A percentile compares a stretch with the other conserved stretches of the same genome.
Conservation (phyloP, 1,284 basidiomycete genomes). For the Cryptococcus depauperatus region DNA sequence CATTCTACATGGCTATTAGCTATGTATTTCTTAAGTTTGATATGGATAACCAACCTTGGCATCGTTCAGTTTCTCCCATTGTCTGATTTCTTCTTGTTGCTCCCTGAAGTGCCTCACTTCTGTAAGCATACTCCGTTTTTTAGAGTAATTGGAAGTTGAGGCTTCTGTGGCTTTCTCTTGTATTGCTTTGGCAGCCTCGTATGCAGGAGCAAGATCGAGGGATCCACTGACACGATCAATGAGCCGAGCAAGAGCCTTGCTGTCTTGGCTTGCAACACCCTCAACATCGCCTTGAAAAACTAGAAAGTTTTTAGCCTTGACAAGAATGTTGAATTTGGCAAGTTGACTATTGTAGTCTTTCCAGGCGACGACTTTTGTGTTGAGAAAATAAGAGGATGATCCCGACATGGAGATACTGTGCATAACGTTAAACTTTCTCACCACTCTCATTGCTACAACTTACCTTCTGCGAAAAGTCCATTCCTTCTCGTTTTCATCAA, state of each 20-base stretch:
- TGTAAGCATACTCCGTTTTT: slow-evolving; percentile 81
- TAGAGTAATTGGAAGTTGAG: slow-evolving; percentile 87
- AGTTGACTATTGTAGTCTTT: slow-evolving; percentile 77
- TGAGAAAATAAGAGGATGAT: slow-evolving; percentile 79
- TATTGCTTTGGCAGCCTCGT: slow-evolving; percentile 77
- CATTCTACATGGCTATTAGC: slow-evolving; percentile 52
- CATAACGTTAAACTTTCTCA: slow-evolving; percentile 6
- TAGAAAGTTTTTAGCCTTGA: slow-evolving; percentile 98
- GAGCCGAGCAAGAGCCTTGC: slow-evolving; percentile 78
- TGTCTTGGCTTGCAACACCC: slow-evolving; percentile 89
- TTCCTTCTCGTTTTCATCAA: slow-evolving; percentile 64
- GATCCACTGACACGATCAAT: slow-evolving; percentile 96
- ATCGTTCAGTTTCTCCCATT: slow-evolving; percentile 69
- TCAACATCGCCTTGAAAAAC: slow-evolving; percentile 99
- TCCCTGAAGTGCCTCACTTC: slow-evolving; percentile 98
- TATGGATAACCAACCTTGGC: slow-evolving; percentile 53
- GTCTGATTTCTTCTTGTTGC: slow-evolving; percentile 86
- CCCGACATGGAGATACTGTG: slow-evolving; percentile 74
- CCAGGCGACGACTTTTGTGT: slow-evolving; percentile 69
- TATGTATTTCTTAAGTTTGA: no score
- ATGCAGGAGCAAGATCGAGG: slow-evolving; percentile 77
- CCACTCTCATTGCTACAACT: slow-evolving; percentile 38
- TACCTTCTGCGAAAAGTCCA: slow-evolving; percentile 87
- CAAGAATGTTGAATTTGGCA: slow-evolving; percentile 84
- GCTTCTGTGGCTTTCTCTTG: slow-evolving; percentile 88